Conservation (phyloP, 306 rosid species). For the Cicer chorassanicum region DNA sequence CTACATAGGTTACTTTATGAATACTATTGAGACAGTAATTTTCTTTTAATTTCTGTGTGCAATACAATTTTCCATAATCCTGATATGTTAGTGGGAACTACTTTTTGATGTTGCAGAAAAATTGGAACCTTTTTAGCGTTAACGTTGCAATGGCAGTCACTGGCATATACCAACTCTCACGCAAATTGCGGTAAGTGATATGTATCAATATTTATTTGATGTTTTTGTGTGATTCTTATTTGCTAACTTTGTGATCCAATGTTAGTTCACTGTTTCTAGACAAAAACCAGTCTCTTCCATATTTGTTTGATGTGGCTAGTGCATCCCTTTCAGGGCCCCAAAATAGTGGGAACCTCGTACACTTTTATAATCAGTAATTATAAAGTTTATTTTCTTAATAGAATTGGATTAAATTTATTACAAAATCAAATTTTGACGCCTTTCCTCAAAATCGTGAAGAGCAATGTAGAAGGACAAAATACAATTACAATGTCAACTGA, state of each 20-base stretch:
- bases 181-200: conserved; percentile 73
- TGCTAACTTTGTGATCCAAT: neutral
- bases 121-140: conserved; percentile 93
- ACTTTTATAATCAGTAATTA: neutral
- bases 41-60: conserved; percentile 2
- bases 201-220: neutral
- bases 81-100: conserved; percentile 6
- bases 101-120: conserved; percentile 68
- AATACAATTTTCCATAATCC: conserved; percentile 18
- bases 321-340: neutral
- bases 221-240: neutral
- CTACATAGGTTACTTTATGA: conserved; percentile 24
- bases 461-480: conserved; percentile 3
- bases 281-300: neutral
- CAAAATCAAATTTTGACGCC: neutral
- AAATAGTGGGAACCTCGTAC: conserved; percentile 9
- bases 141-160: conserved; percentile 93
- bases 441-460: neutral
- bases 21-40: neutral
- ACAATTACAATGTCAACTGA: conserved; percentile 15
- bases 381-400: neutral
- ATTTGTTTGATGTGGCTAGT: neutral
- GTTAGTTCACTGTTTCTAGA: neutral
- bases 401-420: neutral
- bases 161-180: conserved; percentile 84